Base-by-base conservation (phyloP, 805 yeast genomes). In the Sugiyamaella boreocaroliniensis region DNA sequence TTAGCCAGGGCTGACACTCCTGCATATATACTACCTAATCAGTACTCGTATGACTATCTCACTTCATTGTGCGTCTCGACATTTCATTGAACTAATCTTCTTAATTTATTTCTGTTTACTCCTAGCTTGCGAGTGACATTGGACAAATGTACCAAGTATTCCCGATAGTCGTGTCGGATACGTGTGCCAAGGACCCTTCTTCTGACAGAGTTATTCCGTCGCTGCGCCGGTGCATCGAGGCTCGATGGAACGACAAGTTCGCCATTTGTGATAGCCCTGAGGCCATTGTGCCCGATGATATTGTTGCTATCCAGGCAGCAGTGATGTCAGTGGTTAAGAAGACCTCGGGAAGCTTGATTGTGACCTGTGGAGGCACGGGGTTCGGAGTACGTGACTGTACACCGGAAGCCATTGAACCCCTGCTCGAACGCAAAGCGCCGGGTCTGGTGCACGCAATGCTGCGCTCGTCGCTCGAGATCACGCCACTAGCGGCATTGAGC, bases 291-390 rank as follows among this genome's bases (percentile, higher is more conserved):
- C 68, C 77, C 1, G 81, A 77, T 55, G 64, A 67, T 10, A 45
- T 45, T 1, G 57, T 55, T 29, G 64, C 58, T 14, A 73, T 76
- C 32, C 72, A 68, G 46, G 29, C 45, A 43, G 51, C 4, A 54
- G 45, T 1, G 52, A 75, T 52, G 10, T 50, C 59, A 10, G 65
- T 72, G 68, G 62, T 68, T 0, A 49, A 51, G 8, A 46, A 43
- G 2, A 61, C 56, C 41, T 11, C 47, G 14, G 59, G 54, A 4
- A 15, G 51, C 10, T 47, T 77, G 16, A 63, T 78, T 8, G 43
- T 78, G n/a, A 75, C 80, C 0, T 64, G 75, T 29, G 83, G 83
- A 3, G 82, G 83, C 0, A 78, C 83, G 0, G 82, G 83, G 5
- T 76, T 78, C 60, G 62, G 75, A 1, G 58, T 57, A 3, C 59